phyloP scores from a whole-genome alignment of 2,329 filamentous ascomycete genomes.

The Xylariaceae sp. region DNA sequence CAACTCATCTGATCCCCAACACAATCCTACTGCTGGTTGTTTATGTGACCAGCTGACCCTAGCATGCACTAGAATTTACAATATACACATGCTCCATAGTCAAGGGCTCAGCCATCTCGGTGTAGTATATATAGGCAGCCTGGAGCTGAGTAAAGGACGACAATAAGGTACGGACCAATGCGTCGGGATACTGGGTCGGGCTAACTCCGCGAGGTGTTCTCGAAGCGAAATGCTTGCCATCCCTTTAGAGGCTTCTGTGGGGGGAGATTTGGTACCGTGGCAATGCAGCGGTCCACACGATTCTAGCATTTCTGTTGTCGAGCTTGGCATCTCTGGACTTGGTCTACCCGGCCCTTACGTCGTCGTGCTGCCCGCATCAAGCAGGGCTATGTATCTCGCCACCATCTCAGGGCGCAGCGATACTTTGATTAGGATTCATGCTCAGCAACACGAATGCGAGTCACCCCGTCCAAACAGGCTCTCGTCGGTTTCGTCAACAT shows the following conservation, averaged over 20 bases:
- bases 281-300: slow-evolving; percentile 16
- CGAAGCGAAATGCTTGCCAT: too few species aligned
- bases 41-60: slow-evolving; percentile 6
- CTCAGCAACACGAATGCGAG: not conserved
- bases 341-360: too few species aligned
- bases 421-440: slow-evolving; percentile 20
- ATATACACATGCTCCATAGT: too few species aligned
- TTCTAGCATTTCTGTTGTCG: not conserved
- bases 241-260: too few species aligned
- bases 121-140: too few species aligned
- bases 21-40: not conserved
- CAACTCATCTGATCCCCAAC: slow-evolving; percentile 5
- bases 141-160: not conserved
- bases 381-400: slow-evolving; percentile 31
- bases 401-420: slow-evolving; percentile 33
- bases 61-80: too few species aligned
- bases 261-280: slow-evolving; percentile 18
- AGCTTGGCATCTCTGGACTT: too few species aligned
- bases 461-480: not conserved
- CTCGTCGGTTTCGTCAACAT: slow-evolving; percentile 9
- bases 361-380: slow-evolving; percentile 13
- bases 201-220: slow-evolving; percentile 9
- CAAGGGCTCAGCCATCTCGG: slow-evolving; percentile 21
- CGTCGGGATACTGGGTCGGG: not conserved
- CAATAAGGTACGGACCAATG: slow-evolving; percentile 14